Evolutionary conservation across 148 eudicot species (phyloP).

Genomic region (Chenopodium quinoa): DNA sequence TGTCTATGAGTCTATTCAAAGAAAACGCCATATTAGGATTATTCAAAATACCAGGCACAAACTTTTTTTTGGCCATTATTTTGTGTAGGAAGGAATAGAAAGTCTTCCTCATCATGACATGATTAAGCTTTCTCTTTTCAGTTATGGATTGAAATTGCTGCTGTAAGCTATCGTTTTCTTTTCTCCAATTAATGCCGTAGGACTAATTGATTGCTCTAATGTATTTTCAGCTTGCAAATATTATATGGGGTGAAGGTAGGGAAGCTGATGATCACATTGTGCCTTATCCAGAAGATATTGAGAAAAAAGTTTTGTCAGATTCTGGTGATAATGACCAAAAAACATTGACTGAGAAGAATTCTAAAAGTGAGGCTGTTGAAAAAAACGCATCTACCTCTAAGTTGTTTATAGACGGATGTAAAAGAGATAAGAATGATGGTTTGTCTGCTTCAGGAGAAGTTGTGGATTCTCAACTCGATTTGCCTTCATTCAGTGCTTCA

Average conservation of each 20-base stretch:
- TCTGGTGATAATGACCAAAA: constrained; percentile 38
- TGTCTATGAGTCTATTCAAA: background rate
- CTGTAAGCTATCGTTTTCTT: background rate
- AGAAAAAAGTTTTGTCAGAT: constrained; percentile 37
- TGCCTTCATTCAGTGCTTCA: constrained; percentile 37
- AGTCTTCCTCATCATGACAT: background rate
- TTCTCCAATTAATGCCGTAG: background rate
- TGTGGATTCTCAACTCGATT: constrained; percentile 33
- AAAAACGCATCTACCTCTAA: constrained; percentile 32
- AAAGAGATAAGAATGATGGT: constrained; percentile 36
- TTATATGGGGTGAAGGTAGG: constrained; percentile 74
- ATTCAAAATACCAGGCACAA: background rate
- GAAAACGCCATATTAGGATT: background rate
- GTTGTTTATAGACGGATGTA: constrained; percentile 28
- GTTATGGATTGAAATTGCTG: background rate
- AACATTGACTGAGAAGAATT: constrained; percentile 34
- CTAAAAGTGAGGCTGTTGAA: constrained; percentile 36
- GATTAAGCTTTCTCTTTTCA: background rate
- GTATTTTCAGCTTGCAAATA: constrained; percentile 61
- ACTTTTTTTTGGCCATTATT: background rate
- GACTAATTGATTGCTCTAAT: constrained; percentile 8
- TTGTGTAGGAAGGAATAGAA: background rate
- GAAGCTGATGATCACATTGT: constrained; percentile 76
- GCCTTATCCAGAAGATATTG: constrained; percentile 55
- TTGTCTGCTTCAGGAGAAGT: constrained; percentile 26